Evolutionary conservation across 352 stramenopile species (phyloP), one percentile per base, ranked within the genome.

Genomic region (Thalassiosira mediterranea): DNA sequence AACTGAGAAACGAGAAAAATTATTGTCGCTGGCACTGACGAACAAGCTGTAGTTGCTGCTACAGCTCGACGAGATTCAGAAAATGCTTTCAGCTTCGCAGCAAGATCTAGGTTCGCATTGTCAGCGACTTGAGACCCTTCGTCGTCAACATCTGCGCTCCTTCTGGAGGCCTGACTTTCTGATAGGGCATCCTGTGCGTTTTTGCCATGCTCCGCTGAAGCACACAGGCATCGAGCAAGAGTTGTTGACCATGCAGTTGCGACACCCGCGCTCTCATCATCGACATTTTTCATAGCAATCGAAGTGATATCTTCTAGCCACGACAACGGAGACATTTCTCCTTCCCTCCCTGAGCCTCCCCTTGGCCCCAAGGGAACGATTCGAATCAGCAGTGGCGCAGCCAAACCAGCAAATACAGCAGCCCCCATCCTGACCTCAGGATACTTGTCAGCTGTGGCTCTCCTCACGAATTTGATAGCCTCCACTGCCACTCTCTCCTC

Each of bases 221-320:
- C 88, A 70, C 60, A 87, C 13, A 93, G 62, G 62, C 84, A 91
- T 38, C 83, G 59, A 31, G 88, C 88, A 34, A 92, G 56, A 59
- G 82, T 83, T 47, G 79, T 60, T 1, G 81, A 70, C 88, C 88
- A 93, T 13, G 44, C 61, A 23, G 60, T 79, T 25, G 77, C 63
- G 19, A 90, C 82, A 23, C 83, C 72, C 2, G 84, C 67, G 65
- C 70, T 89, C 56, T 91, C 83, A 54, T 93, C 88, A 59, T 93
- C 88, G 52, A 93, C 68, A 84, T 93, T 90, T 40, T 76, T 84
- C 49, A 88, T 79, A 11, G 81, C 71, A 37, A 93, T 44, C 0
- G 72, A 61, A 42, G 89, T 82, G 1, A 89, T 61, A 40, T 90
- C 86, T 78, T 93, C 88, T 15, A 90, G 65, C 67, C 76, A 79